These are phyloP conservation scores for Mycena leptocephala DNA, from an alignment of 768 basidiomycete genomes.

Conservation along the genomic window DNA sequence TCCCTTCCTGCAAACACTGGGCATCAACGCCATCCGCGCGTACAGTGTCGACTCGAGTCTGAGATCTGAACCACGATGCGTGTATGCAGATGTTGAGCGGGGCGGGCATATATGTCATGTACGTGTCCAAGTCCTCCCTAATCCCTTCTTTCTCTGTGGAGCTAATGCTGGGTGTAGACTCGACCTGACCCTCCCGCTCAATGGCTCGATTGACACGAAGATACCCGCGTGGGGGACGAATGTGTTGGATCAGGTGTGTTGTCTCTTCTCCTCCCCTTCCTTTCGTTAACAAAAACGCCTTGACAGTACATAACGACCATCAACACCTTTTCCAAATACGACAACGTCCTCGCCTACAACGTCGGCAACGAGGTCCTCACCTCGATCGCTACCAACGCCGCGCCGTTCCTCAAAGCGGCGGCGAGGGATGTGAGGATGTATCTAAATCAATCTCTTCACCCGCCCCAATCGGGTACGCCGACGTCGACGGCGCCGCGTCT, in stretches of 20 bases:
- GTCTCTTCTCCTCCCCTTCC: neutral
- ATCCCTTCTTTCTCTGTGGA: neutral
- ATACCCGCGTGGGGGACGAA: slow-evolving; percentile 76
- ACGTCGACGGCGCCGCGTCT: too few species aligned
- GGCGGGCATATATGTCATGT: slow-evolving; percentile 78
- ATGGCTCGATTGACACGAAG: slow-evolving; percentile 74
- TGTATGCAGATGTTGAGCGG: slow-evolving; percentile 74
- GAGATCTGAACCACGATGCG: slow-evolving; percentile 74
- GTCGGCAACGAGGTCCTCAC: too few species aligned
- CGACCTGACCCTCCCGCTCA: slow-evolving; percentile 86
- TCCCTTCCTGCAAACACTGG: slow-evolving; percentile 72
- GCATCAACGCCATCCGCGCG: slow-evolving; percentile 74
- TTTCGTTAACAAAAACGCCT: too few species aligned
- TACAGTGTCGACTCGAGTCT: slow-evolving; percentile 79
- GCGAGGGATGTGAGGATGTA: too few species aligned
- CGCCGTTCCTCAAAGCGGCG: too few species aligned
- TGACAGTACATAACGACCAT: too few species aligned
- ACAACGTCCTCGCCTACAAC: too few species aligned
- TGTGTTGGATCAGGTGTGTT: slow-evolving; percentile 60
- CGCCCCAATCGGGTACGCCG: too few species aligned
- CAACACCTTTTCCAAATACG: too few species aligned
- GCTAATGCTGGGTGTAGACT: slow-evolving; percentile 64
- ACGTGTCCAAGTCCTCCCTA: too few species aligned
- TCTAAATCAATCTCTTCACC: too few species aligned
- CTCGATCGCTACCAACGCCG: too few species aligned